A percentile compares a stretch with the other conserved stretches of the same genome.
phyloP scores from a whole-genome alignment of 768 basidiomycete genomes.

The Lepiota venenata region DNA sequence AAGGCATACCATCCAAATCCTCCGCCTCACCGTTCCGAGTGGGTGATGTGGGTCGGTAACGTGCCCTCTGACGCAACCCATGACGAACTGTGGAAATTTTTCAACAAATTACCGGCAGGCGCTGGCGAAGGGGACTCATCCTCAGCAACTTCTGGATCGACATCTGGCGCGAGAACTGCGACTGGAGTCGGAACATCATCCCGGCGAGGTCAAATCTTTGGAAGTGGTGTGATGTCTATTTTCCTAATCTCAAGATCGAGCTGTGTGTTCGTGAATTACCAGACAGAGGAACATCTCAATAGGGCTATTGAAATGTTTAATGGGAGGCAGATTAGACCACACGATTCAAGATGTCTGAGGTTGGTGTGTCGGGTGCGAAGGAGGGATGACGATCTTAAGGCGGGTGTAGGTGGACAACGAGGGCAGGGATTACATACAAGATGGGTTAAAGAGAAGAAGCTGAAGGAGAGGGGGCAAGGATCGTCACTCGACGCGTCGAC shows the following conservation, averaged over 20 bases:
- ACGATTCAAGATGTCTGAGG: constrained; percentile 68
- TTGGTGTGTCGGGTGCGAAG: constrained; percentile 82
- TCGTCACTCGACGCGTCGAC: constrained; percentile 13
- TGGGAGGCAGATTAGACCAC: constrained; percentile 63
- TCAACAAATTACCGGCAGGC: constrained; percentile 38
- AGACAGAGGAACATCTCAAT: constrained; percentile 55
- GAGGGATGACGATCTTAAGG: constrained; percentile 80
- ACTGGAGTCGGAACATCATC: too few species aligned
- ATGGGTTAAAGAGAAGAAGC: constrained; percentile 71
- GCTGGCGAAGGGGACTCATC: constrained; percentile 6
- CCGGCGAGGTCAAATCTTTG: background rate
- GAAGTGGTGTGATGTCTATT: constrained; percentile 69
- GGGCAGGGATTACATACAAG: constrained; percentile 79
- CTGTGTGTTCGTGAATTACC: constrained; percentile 93
- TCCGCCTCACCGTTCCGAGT: constrained; percentile 75
- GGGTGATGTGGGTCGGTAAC: constrained; percentile 98
- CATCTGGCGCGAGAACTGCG: too few species aligned
- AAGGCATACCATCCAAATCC: constrained; percentile 68
- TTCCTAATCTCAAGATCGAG: constrained; percentile 94
- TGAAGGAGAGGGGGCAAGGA: constrained; percentile 25
- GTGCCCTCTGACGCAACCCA: constrained; percentile 80
- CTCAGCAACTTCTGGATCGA: constrained; percentile 22
- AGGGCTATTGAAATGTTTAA: constrained; percentile 72
- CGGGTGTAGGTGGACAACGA: constrained; percentile 90
- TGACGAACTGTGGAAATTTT: constrained; percentile 85